These are phyloP conservation scores for Pholiota microspora DNA, from an alignment of 768 basidiomycete species.

Conservation along the genomic window DNA sequence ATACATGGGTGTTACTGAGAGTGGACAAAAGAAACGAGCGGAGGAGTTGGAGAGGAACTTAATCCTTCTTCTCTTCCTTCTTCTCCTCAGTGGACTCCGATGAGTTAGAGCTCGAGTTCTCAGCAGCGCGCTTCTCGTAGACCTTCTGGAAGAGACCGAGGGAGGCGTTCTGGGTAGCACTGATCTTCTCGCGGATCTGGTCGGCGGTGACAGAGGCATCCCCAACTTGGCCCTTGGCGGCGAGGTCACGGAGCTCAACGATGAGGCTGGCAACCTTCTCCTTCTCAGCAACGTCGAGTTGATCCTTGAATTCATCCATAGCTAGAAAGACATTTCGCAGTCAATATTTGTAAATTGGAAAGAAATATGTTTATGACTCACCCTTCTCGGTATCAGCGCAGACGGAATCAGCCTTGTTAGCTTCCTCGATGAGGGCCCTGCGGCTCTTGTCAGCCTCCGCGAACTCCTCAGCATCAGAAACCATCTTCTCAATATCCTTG, in stretches of 20 bases:
- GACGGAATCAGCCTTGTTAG: slow-evolving; percentile 95
- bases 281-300: slow-evolving; percentile 88
- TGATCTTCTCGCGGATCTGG: slow-evolving; percentile 87
- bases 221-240: slow-evolving; percentile 85
- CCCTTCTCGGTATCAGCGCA: slow-evolving; percentile 95
- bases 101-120: slow-evolving; percentile 43
- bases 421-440: slow-evolving; percentile 86
- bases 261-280: slow-evolving; percentile 92
- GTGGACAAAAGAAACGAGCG: slow-evolving; percentile 10
- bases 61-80: slow-evolving; percentile 84
- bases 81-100: slow-evolving; percentile 48
- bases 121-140: slow-evolving; percentile 88
- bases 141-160: slow-evolving; percentile 98
- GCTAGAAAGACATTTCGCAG: slow-evolving; percentile 40
- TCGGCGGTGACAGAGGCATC: slow-evolving; percentile 83
- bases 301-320: slow-evolving; percentile 97
- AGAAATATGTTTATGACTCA: slow-evolving; percentile 26
- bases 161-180: slow-evolving; percentile 91
- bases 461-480: slow-evolving; percentile 89
- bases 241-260: slow-evolving; percentile 83
- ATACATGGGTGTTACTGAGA: slow-evolving; percentile 6
- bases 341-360: not conserved
- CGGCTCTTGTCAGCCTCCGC: slow-evolving; percentile 93
- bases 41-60: slow-evolving; percentile 27
- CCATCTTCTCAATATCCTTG: slow-evolving; percentile 97